These are phyloP conservation scores for Monosporascus sp. DNA, from an alignment of 2,329 filamentous ascomycete genomes.

Conservation along the genomic window DNA sequence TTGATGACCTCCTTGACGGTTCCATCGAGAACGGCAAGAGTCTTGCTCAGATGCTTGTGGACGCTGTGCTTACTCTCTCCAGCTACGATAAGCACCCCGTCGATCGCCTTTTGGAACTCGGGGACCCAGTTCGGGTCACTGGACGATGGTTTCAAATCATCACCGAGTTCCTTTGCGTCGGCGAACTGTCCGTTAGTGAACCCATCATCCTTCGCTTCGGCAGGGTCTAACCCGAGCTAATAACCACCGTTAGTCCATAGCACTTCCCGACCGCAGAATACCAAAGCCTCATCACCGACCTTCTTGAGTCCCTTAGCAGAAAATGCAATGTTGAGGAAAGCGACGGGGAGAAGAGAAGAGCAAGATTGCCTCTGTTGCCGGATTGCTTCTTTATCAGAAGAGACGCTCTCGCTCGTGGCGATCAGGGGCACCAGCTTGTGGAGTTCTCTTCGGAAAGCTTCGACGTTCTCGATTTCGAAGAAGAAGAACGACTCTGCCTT, in stretches of 20 bases:
- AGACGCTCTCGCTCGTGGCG: background rate
- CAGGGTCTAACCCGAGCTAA: conserved; percentile 19
- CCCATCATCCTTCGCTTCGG: conserved; percentile 25
- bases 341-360: background rate
- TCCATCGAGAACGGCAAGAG: conserved; percentile 24
- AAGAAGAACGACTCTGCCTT: background rate
- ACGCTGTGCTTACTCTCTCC: conserved; percentile 24
- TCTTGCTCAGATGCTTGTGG: conserved; percentile 18
- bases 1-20: conserved; percentile 26
- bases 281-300: background rate
- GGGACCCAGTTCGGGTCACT: conserved; percentile 21
- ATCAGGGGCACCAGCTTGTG: background rate
- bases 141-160: conserved; percentile 9
- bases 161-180: conserved; percentile 24
- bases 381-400: background rate
- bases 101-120: conserved; percentile 28
- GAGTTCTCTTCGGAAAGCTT: background rate
- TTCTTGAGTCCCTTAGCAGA: background rate
- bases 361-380: background rate
- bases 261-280: background rate
- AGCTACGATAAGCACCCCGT: conserved; percentile 31
- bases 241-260: background rate
- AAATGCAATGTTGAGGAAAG: background rate
- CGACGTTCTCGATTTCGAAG: background rate
- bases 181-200: conserved; percentile 30